Evolutionary conservation across 176 grass and related monocot genomes (phyloP).

Genomic region (Rhipidocladum racemiflorum): DNA sequence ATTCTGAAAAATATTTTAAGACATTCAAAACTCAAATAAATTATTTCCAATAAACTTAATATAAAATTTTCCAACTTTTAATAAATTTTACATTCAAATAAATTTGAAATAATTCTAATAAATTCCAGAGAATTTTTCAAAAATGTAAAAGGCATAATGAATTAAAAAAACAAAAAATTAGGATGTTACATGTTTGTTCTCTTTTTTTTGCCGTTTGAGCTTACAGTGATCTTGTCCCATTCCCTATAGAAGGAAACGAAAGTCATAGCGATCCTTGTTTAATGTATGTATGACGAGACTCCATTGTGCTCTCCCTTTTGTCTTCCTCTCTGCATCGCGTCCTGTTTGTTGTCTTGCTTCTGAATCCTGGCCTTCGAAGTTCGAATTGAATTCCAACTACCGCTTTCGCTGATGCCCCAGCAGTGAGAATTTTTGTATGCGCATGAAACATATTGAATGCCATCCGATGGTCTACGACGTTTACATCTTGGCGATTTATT

Average conservation of each 20-base stretch:
- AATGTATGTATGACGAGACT: background rate
- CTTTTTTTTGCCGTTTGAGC: no score
- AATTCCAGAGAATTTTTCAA: no score
- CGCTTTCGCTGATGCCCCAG: slow-evolving; percentile 4
- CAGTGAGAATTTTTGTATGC: slow-evolving; percentile 6
- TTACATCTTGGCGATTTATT: slow-evolving; percentile 22
- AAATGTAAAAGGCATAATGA: no score
- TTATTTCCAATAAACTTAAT: no score
- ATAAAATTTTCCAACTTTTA: no score
- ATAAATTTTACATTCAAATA: no score
- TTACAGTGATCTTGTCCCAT: background rate
- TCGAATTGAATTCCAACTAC: slow-evolving; percentile 22
- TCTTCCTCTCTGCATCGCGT: slow-evolving; percentile 3
- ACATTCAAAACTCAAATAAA: no score
- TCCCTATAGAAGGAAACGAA: background rate
- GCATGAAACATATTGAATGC: slow-evolving; percentile 14
- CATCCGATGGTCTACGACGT: slow-evolving; percentile 12
- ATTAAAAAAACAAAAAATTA: no score
- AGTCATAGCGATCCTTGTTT: background rate
- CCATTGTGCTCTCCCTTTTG: background rate
- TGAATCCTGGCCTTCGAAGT: background rate
- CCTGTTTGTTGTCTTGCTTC: slow-evolving; percentile 20
- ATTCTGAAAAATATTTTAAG: no score
- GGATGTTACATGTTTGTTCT: no score
- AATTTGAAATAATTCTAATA: no score